These are phyloP conservation scores for Heterobasidion annosum DNA, from an alignment of 1,284 basidiomycete genomes.

Conservation along the genomic window DNA sequence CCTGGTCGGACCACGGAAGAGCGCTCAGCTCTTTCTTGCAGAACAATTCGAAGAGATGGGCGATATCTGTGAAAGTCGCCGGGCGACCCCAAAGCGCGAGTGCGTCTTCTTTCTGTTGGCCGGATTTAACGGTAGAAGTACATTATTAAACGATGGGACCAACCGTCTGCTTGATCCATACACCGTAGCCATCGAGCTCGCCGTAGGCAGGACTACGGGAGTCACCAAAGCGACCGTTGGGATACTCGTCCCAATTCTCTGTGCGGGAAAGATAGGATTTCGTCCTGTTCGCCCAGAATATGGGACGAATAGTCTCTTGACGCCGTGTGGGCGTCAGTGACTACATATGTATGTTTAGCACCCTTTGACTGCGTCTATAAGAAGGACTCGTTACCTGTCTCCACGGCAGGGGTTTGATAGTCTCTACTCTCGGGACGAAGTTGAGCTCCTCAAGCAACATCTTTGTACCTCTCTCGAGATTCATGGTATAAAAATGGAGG, in stretches of 20 bases:
- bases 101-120: conserved; percentile 70
- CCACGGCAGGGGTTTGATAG: conserved; percentile 88
- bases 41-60: conserved; percentile 74
- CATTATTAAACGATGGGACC: conserved; percentile 16
- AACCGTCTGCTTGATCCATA: conserved; percentile 78
- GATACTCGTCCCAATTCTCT: conserved; percentile 98
- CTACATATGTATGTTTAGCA: conserved; percentile 22
- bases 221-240: conserved; percentile 97
- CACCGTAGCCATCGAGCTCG: conserved; percentile 93
- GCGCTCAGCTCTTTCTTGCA: conserved; percentile 65
- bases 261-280: conserved; percentile 90
- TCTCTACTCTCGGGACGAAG: conserved; percentile 78
- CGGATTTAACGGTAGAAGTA: neutral
- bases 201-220: conserved; percentile 95
- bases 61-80: conserved; percentile 55
- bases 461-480: conserved; percentile 91
- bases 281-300: conserved; percentile 92
- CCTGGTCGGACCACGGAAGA: conserved; percentile 95
- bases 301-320: conserved; percentile 85
- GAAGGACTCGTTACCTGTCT: conserved; percentile 52
- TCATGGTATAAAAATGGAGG: conserved; percentile 97
- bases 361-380: neutral
- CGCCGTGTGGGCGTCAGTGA: conserved; percentile 85
- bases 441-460: conserved; percentile 87
- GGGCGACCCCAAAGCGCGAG: conserved; percentile 86